Evolutionary conservation across 352 stramenopile genomes (phyloP).

Genomic region (Phytophthora pini): DNA sequence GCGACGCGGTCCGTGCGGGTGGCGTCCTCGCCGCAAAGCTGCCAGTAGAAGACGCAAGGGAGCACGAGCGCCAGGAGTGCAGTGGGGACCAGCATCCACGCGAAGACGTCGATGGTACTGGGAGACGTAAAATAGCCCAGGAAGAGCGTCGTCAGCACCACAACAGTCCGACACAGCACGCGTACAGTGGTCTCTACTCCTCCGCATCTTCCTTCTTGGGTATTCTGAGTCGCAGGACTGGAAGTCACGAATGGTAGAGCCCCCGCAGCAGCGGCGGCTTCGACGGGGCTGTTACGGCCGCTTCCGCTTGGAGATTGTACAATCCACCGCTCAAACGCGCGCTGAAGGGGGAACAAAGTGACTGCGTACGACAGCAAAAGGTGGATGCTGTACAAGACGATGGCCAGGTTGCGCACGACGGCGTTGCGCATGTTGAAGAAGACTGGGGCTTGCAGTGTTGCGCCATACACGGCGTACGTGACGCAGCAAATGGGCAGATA

Average conservation of each 20-base stretch:
- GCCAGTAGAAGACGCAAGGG: conserved; percentile 76
- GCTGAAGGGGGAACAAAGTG: conserved; percentile 73
- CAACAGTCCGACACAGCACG: conserved; percentile 53
- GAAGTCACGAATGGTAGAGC: conserved; percentile 32
- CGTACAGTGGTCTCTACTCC: conserved; percentile 45
- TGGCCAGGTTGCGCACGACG: conserved; percentile 72
- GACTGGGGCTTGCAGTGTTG: conserved; percentile 74
- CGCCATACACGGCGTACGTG: conserved; percentile 79
- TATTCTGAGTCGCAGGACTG: conserved; percentile 3
- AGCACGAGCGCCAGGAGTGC: conserved; percentile 68
- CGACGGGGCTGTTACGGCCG: conserved; percentile 23
- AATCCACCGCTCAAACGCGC: conserved; percentile 66
- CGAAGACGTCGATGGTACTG: conserved; percentile 68
- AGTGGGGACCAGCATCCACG: conserved; percentile 66
- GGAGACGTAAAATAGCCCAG: conserved; percentile 62
- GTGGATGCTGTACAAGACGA: conserved; percentile 81
- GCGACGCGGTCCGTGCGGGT: conserved; percentile 48
- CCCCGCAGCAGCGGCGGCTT: conserved; percentile 27
- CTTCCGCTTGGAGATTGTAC: conserved; percentile 32
- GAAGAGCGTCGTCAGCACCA: conserved; percentile 58
- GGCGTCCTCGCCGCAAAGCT: conserved; percentile 70
- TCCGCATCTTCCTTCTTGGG: conserved; percentile 28
- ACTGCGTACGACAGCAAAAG: conserved; percentile 75
- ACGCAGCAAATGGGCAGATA: conserved; percentile 82
- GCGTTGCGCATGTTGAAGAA: conserved; percentile 88